Base-by-base conservation (phyloP, 78 protist species). In the Anaeramoeba flamelloides region DNA sequence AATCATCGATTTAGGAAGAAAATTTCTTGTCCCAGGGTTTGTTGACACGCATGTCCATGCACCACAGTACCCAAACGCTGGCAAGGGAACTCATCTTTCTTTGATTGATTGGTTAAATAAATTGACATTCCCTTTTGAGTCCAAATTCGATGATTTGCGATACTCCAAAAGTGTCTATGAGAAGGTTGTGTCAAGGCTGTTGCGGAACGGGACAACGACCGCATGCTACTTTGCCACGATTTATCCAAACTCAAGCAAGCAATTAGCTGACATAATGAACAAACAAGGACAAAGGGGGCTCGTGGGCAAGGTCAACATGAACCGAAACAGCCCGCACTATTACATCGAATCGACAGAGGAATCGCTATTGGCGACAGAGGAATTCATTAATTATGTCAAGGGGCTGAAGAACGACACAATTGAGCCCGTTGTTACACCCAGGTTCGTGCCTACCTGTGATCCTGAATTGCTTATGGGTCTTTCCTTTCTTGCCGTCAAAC, bases 41-140 rank as follows among this genome's bases (percentile, higher is more conserved):
- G 64, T 92, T 77, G 96, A 92, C 74, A 89, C 93, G 1, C 96
- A 92, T 36, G 80, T 82, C 0, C 96, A 92, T 80, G 94, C 95
- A 22, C 94, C 96, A 37, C 96, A 91, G 74, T 89, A 85, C 39
- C 86, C 77, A n/a, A 80, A 82, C 76, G 77, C 90, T 1, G 95
- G 94, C 34, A 85, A 80, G 0, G 95, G 93, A 36, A 75, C 86
- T 30, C 91, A 90, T 40, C 65, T 84, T 34, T 87, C 90, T 4
- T 80, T 92, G 17, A 30, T 92, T 17, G 93, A 92, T 37, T 92
- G 96, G 96, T 75, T 92, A n/a, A 81, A 92, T 77, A 88, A 41
- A 38, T 92, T 91, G 85, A 92, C 95, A 1, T 92, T 89, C 79
- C 91, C 91, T 3, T 74, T 65, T 0, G 96, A 92, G 38, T 2